Evolutionary conservation across 208 protist genomes (phyloP).

Genomic region (Acanthamoeba lenticulata): DNA sequence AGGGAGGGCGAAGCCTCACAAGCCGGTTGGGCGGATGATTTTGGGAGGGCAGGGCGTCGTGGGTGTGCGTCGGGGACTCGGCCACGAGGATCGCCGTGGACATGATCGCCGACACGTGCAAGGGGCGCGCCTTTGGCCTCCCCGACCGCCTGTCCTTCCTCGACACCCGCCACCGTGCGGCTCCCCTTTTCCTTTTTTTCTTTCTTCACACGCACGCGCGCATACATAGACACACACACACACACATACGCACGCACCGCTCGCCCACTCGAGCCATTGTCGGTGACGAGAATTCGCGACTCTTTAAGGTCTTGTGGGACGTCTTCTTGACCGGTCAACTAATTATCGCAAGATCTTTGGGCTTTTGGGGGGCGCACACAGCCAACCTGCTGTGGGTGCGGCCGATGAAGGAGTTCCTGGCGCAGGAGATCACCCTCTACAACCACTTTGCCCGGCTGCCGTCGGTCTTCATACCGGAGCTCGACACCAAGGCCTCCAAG

Average conservation of each 20-base stretch:
- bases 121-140: background rate
- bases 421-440: slow-evolving; percentile 11
- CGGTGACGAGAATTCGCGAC: too few species aligned
- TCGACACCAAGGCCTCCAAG: background rate
- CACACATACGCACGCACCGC: too few species aligned
- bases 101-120: slow-evolving; percentile 41
- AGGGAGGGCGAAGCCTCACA: too few species aligned
- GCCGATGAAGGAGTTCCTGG: slow-evolving; percentile 55
- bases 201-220: background rate
- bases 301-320: too few species aligned
- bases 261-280: background rate
- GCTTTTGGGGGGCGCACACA: background rate
- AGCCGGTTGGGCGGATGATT: too few species aligned
- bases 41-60: background rate
- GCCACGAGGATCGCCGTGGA: slow-evolving; percentile 7
- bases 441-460: background rate
- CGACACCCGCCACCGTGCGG: background rate
- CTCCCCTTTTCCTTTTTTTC: background rate
- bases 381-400: background rate
- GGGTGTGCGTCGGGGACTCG: slow-evolving; percentile 23
- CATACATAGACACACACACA: too few species aligned
- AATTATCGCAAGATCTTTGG: background rate
- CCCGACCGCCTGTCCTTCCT: background rate
- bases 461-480: background rate
- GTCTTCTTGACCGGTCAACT: background rate